Evolutionary conservation across 768 basidiomycete genomes (phyloP), one percentile per base, ranked within the genome.

Genomic region (Aureoboletus auriporus): DNA sequence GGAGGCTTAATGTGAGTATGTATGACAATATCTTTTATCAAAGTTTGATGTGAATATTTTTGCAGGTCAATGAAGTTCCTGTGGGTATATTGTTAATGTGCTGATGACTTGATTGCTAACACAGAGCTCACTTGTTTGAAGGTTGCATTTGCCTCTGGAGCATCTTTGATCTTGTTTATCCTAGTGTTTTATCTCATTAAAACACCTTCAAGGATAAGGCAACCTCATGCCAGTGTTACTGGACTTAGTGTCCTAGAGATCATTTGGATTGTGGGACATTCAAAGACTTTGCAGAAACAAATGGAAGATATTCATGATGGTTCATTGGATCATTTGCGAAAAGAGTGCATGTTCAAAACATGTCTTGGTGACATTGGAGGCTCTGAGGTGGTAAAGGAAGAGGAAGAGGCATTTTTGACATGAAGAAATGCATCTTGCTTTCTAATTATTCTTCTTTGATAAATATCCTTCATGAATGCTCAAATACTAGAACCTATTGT

Each of bases 51-150:
- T 7, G 4, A 6, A 27, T 0, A 10, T 5, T 3, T 13, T 3
- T 11, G 12, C 14, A 59, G 57, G 55, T 58, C 46, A 58, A 59
- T 40, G 5, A 6, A 11, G 17, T 54, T 34, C 53, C 57, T 16
- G 57, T 55, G 8, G 40, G 57, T 14, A 4, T 14, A 33, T 13
- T 13, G 12, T 42, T 36, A 1, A 27, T 28, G 11, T 8, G 5
- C 35, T 44, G 0, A 37, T 38, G 28, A 12, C 12, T 14, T 38
- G 34, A n/a, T 4, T 34, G 13, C 12, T n/a, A 9, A 34, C 6
- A 4, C 4, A 38, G 20, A 16, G 14, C 7, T 38, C 20, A 20
- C 11, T 8, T 10, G 20, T n/a, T 11, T 35, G 27, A 14, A 58
- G 57, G 42, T 51, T 17, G 8, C 10, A 1, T 16, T 58, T 39